Conservation (phyloP, 1,139 yeast species). For the Pichia cactophila region DNA sequence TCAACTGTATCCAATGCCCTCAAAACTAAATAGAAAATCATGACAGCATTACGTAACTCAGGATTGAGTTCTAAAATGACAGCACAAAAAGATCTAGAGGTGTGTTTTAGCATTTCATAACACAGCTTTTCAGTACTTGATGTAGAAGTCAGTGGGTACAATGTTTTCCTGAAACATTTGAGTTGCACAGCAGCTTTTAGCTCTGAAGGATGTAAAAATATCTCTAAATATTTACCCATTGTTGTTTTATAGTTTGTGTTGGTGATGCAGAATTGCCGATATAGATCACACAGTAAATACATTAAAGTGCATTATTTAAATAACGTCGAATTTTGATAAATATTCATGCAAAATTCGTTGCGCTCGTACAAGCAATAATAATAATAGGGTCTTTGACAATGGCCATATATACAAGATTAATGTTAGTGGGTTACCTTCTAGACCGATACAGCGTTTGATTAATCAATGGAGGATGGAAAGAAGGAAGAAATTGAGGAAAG, state of each 20-base stretch:
- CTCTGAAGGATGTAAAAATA: slow-evolving; percentile 67
- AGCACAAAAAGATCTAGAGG: slow-evolving; percentile 89
- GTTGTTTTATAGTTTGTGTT: no score
- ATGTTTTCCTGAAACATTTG: slow-evolving; percentile 42
- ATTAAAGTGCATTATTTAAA: no score
- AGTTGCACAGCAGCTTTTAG: slow-evolving; percentile 59
- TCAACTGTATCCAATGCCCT: slow-evolving; percentile 95
- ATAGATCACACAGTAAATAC: no score
- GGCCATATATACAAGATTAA: no score
- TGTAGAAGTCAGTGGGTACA: slow-evolving; percentile 44
- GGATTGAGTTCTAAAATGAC: slow-evolving; percentile 91
- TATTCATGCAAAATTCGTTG: background rate
- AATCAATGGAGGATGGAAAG: background rate
- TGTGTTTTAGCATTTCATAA: slow-evolving; percentile 54
- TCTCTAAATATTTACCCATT: slow-evolving; percentile 39
- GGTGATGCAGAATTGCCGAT: no score
- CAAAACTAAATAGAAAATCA: slow-evolving; percentile 76
- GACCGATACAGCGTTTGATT: no score
- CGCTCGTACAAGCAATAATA: slow-evolving; percentile 1
- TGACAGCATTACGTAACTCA: slow-evolving; percentile 71
- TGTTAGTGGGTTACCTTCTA: no score
- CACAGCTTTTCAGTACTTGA: slow-evolving; percentile 52
- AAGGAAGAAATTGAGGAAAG: slow-evolving; percentile 15
- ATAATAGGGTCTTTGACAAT: no score
- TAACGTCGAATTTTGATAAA: background rate